Evolutionary conservation across 352 stramenopile species (phyloP).

Genomic region (Phytophthora sp.): DNA sequence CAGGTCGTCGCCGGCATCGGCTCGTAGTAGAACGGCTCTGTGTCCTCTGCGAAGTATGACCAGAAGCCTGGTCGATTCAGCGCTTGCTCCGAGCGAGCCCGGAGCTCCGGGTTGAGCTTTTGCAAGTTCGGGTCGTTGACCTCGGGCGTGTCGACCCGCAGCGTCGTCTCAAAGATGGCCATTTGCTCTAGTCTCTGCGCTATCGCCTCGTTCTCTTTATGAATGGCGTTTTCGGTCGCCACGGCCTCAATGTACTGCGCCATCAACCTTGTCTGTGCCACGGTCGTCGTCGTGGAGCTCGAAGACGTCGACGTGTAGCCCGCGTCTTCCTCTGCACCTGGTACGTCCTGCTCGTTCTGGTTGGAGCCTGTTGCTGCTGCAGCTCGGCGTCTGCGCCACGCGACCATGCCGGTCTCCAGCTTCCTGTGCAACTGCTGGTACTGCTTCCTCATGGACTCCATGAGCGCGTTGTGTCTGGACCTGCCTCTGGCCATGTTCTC

Average conservation of each 20-base stretch:
- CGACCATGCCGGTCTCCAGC: constrained; percentile 25
- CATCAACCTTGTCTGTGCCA: constrained; percentile 5
- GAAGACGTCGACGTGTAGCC: constrained; percentile 10
- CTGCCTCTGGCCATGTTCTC: constrained; percentile 37
- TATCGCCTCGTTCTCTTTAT: constrained; percentile 33
- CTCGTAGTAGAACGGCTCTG: constrained; percentile 53
- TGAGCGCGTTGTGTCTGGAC: constrained; percentile 32
- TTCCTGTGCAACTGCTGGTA: constrained; percentile 25
- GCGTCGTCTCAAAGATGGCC: constrained; percentile 37
- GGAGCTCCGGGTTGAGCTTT: constrained; percentile 8
- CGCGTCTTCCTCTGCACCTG: background rate
- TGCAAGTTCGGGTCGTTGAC: constrained; percentile 1
- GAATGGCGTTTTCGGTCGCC: constrained; percentile 35
- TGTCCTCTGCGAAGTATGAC: constrained; percentile 46
- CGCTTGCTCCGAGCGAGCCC: constrained; percentile 4
- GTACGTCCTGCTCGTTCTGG: constrained; percentile 4
- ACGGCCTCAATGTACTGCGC: constrained; percentile 30
- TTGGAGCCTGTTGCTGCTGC: background rate
- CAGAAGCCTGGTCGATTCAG: constrained; percentile 34
- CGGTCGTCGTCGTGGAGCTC: background rate
- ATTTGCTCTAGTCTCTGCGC: constrained; percentile 35
- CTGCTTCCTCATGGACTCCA: constrained; percentile 34
- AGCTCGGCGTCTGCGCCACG: constrained; percentile 2
- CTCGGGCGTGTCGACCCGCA: constrained; percentile 36
- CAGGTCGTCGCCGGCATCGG: constrained; percentile 28